Evolutionary conservation across 1,139 yeast species (phyloP).

Genomic region (Pichia sp.): DNA sequence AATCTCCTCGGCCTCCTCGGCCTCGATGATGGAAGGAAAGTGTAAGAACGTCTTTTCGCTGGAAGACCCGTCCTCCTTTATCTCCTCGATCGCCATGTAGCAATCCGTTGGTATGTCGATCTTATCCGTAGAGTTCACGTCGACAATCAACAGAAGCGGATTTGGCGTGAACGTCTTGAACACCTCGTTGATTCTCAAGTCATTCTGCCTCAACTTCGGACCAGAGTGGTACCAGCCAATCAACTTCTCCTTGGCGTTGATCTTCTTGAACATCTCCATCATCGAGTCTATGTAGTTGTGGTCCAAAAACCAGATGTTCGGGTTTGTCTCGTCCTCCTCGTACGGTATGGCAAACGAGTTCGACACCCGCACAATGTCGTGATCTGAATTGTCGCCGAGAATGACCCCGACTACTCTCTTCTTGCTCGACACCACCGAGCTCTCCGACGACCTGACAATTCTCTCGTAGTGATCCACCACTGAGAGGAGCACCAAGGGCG

Average conservation of each 20-base stretch:
- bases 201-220: slow-evolving; percentile 84
- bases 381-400: slow-evolving; percentile 66
- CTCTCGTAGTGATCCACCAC: slow-evolving; percentile 95
- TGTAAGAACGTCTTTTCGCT: slow-evolving; percentile 92
- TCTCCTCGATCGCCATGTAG: slow-evolving; percentile 89
- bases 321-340: slow-evolving; percentile 91
- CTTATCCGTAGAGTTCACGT: slow-evolving; percentile 73
- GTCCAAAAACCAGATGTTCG: slow-evolving; percentile 96
- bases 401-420: slow-evolving; percentile 93
- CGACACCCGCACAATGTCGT: slow-evolving; percentile 50
- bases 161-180: slow-evolving; percentile 80
- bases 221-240: slow-evolving; percentile 99
- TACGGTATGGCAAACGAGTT: slow-evolving; percentile 88
- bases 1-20: slow-evolving; percentile 98
- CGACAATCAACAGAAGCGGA: slow-evolving; percentile 86
- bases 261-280: slow-evolving; percentile 97
- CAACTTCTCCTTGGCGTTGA: slow-evolving; percentile 91
- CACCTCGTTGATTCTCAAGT: slow-evolving; percentile 82
- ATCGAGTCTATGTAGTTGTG: slow-evolving; percentile 94
- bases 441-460: slow-evolving; percentile 35
- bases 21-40: slow-evolving; percentile 87
- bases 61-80: slow-evolving; percentile 93
- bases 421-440: slow-evolving; percentile 50
- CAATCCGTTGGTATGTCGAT: slow-evolving; percentile 95
- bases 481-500: slow-evolving; percentile 90